Base-by-base conservation (phyloP, 169 alveolate species). In the Eimeria sp. region DNA sequence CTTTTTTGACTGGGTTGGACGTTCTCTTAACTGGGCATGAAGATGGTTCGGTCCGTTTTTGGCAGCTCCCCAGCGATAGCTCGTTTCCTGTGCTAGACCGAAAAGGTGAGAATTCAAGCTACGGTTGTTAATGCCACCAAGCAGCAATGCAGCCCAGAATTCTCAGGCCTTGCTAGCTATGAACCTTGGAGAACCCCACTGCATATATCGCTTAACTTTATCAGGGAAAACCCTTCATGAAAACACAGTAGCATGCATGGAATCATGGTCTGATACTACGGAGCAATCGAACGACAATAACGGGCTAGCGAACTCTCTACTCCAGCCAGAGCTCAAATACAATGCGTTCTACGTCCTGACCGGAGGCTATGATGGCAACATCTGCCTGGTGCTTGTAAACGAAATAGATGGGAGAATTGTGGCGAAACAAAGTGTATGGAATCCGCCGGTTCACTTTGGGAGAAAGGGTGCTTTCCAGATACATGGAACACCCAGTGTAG, bases 201-300 rank as follows among this genome's bases (percentile, higher is more conserved):
- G n/a, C n/a, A 18, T 67, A 49, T 47, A 25, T 22, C 22, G 51
- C 43, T 82, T 54, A 20, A 18, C 30, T 1, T 87, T 22, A 22
- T 49, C 93, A 87, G 93, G 93, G 27, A 87, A 63, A 72, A 10
- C 63, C 45, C 82, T 87, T 3, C 93, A 87, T 25, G 93, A 87
- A 30, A 87, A 87, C 83, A 87, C 93, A 87, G 93, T 87, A 30
- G 93, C 93, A 0, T 87, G 93, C 93, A 87, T 87, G 78, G 93
- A 61, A 18, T 87, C 93, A 20, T 87, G 93, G 93, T 54, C 93
- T 25, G 93, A 20, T 43, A 18, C 43, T 40, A 22, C 45, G 65
- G 82, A 87, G 34, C 78, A 43, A 5, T 11, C 51, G 13, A 40
- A 87, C 25, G 93, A 25, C n/a, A 82, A 87, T 9, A 22, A 4